Percentiles rank a stretch among this genome's conserved stretches.
These are phyloP conservation scores for Leptomonas pyrrhocoris DNA, from an alignment of 208 protist species.

Conservation along the genomic window DNA sequence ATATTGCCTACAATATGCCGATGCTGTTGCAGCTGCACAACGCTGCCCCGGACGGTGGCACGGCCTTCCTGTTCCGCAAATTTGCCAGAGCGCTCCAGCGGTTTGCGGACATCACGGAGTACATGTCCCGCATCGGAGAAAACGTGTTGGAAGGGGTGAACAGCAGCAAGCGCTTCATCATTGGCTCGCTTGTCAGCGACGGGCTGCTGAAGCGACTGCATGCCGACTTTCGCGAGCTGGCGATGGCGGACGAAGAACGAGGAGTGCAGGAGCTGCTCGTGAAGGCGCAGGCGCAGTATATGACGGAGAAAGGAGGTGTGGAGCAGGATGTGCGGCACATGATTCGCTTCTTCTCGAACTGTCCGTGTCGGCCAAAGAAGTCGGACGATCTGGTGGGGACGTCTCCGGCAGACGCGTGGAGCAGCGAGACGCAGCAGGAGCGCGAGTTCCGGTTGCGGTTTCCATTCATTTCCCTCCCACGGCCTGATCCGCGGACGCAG, in stretches of 20 bases:
- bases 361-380: constrained; percentile 19
- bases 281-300: constrained; percentile 47
- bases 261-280: constrained; percentile 44
- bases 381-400: constrained; percentile 9
- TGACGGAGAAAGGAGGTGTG: constrained; percentile 48
- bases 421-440: constrained; percentile 32
- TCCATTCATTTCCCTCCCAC: constrained; percentile 51
- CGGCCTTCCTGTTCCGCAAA: constrained; percentile 29
- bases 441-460: constrained; percentile 53
- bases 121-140: constrained; percentile 51
- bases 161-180: constrained; percentile 70
- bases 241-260: constrained; percentile 38
- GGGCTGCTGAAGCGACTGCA: constrained; percentile 40
- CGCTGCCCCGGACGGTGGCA: not conserved
- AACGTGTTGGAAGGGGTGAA: constrained; percentile 60
- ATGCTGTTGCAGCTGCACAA: constrained; percentile 36
- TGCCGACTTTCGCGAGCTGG: constrained; percentile 45
- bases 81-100: constrained; percentile 43
- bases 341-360: constrained; percentile 28
- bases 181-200: constrained; percentile 54
- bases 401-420: constrained; percentile 7
- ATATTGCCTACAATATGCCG: constrained; percentile 50
- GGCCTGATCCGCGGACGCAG: constrained; percentile 7
- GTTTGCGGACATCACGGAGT: constrained; percentile 39
- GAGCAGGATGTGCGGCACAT: constrained; percentile 49